Evolutionary conservation across 805 yeast genomes (phyloP), one percentile per base, ranked within the genome.

Genomic region (Candida qinlingensis): DNA sequence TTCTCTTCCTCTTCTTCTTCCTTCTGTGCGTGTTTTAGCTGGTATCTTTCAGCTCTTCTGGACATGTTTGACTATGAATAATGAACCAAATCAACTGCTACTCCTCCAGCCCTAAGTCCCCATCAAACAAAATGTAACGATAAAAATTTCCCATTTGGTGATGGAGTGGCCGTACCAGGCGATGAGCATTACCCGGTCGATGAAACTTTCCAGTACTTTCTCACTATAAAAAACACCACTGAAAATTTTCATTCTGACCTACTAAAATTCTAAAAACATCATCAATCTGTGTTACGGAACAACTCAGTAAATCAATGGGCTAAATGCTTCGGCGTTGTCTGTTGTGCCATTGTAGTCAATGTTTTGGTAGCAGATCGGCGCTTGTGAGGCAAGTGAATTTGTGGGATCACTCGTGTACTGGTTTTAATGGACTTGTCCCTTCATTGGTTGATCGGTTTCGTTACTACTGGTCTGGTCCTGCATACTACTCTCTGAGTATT

Each of bases 331-430:
- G 53, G 42, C 49, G 59, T 54, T 58, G 42, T 46, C 33, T 51
- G 46, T 42, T 47, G 51, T 8, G 34, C 34, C 11, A 52, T 42
- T 58, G 64, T 62, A 55, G 64, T 52, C 38, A 47, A 53, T 51
- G 48, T 50, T 53, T 47, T 57, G 49, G 61, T 62, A 70, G 76
- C 85, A 76, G 79, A 63, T 81, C 87, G 86, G 79, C 86, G 85
- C 88, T 73, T 51, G 68, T 46, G 63, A 51, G 62, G 65, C 65
- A 59, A 62, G 67, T 57, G 48, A 48, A 57, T 62, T 64, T 60
- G 54, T 47, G 60, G 64, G 36, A 40, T 50, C 59, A 46, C 60
- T 47, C 45, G 50, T 40, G 50, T 37, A 25, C 19, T 29, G 9
- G 38, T 12, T 26, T 29, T 36, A 36, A 8, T 26, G 11, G 41